phyloP scores from a whole-genome alignment of 2,329 filamentous ascomycete species.

The Eutypella sp. region DNA sequence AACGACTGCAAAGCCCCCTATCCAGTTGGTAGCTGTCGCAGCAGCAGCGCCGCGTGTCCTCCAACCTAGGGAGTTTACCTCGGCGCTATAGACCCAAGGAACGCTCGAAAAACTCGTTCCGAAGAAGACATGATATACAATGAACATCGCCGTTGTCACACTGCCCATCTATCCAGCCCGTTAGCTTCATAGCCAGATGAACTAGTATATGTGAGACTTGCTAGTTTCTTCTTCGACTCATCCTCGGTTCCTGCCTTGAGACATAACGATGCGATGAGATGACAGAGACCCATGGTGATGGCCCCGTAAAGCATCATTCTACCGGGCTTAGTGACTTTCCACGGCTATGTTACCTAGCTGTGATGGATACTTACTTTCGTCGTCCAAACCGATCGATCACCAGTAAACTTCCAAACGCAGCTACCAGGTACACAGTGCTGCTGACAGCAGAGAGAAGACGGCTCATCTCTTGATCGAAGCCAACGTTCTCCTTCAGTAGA shows the following conservation, averaged over 20 bases:
- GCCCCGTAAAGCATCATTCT: conserved; percentile 37
- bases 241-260: conserved; percentile 28
- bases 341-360: no score
- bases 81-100: conserved; percentile 37
- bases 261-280: conserved; percentile 32
- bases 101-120: conserved; percentile 26
- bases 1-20: conserved; percentile 36
- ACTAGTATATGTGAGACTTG: conserved; percentile 5
- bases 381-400: conserved; percentile 36
- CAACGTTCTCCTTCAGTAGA: conserved; percentile 51
- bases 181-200: conserved; percentile 4
- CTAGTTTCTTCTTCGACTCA: conserved; percentile 20
- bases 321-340: not conserved
- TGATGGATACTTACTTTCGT: conserved; percentile 25
- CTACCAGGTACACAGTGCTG: conserved; percentile 32
- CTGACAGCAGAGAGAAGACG: conserved; percentile 52
- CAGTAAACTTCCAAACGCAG: conserved; percentile 32
- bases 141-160: conserved; percentile 37
- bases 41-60: conserved; percentile 37
- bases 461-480: conserved; percentile 44
- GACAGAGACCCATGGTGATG: conserved; percentile 28
- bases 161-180: conserved; percentile 27
- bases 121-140: conserved; percentile 38
- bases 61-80: conserved; percentile 38
- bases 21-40: conserved; percentile 40